Evolutionary conservation across 441 rosid genomes (phyloP).

Genomic region (Populus hybrid): DNA sequence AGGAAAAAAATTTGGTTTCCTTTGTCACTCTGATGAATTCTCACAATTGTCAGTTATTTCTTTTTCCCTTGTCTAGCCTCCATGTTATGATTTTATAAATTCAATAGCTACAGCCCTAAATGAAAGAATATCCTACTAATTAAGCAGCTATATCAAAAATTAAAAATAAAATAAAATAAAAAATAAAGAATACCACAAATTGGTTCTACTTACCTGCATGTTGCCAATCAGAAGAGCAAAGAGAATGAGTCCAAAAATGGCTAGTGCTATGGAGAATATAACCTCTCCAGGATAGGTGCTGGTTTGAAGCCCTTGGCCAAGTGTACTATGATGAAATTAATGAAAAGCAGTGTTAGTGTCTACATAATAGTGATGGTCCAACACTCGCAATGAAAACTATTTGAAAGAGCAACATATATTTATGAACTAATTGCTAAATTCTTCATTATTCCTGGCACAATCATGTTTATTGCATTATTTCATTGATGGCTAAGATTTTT

Average conservation of each 20-base stretch:
- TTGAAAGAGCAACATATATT: neutral
- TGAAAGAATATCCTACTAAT: neutral
- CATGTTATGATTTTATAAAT: neutral
- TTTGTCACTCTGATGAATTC: neutral
- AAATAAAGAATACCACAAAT: neutral
- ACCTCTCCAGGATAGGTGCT: constrained; percentile 91
- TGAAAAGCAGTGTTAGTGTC: constrained; percentile 2
- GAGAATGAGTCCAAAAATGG: constrained; percentile 88
- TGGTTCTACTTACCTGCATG: constrained; percentile 72
- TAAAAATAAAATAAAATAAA: neutral
- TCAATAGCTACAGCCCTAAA: neutral
- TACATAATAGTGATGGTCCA: neutral
- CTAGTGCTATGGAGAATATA: constrained; percentile 81
- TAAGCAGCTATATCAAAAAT: neutral
- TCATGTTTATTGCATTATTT: too few relatives aligned
- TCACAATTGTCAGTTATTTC: neutral
- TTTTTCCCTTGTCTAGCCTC: neutral
- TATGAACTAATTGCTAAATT: neutral
- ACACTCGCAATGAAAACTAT: neutral
- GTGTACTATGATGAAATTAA: constrained; percentile 58
- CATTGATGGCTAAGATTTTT: too few relatives aligned
- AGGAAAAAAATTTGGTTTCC: neutral
- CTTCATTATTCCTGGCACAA: too few relatives aligned
- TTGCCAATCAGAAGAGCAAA: constrained; percentile 97
- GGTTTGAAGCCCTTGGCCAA: constrained; percentile 97